phyloP scores from a whole-genome alignment of 2,329 filamentous ascomycete genomes.

The Torrubiellomyces zombiae region DNA sequence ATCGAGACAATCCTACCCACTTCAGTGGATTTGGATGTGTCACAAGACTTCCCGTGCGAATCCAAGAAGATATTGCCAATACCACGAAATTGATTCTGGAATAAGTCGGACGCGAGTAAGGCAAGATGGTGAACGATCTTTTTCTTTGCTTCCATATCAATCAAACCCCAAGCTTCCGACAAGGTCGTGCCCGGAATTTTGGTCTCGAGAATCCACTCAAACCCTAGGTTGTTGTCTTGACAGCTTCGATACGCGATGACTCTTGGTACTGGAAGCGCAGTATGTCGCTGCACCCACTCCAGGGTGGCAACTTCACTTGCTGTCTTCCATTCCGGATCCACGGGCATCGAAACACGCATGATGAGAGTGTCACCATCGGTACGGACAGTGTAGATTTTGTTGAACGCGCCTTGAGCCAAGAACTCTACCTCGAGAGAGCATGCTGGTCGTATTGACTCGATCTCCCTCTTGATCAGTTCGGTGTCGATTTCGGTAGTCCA shows the following conservation, averaged over 20 bases:
- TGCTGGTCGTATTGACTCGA: too few relatives aligned
- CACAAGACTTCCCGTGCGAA: too few relatives aligned
- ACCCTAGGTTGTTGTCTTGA: constrained; percentile 15
- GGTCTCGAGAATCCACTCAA: constrained; percentile 25
- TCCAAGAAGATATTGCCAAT: constrained; percentile 7
- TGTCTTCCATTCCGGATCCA: constrained; percentile 19
- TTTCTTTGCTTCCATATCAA: constrained; percentile 1
- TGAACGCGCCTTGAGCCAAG: constrained; percentile 8
- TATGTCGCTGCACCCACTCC: constrained; percentile 13
- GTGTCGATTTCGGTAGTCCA: constrained; percentile 6
- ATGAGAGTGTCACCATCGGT: constrained; percentile 5
- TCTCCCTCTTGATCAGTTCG: constrained; percentile 1
- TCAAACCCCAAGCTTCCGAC: constrained; percentile 10
- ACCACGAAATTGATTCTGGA: constrained; percentile 12
- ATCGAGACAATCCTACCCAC: constrained; percentile 17
- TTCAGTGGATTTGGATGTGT: constrained; percentile 1
- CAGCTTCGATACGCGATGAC: constrained; percentile 16
- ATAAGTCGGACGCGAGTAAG: constrained; percentile 2
- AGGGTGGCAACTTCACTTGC: constrained; percentile 22
- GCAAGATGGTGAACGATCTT: constrained; percentile 4
- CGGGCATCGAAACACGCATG: constrained; percentile 20
- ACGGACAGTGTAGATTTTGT: constrained; percentile 9
- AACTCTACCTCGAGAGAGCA: constrained; percentile 3
- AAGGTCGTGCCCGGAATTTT: constrained; percentile 13
- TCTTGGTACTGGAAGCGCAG: constrained; percentile 15